These are phyloP conservation scores for Penicillium digitatum DNA, from an alignment of 2,329 filamentous ascomycete genomes.

Conservation along the genomic window DNA sequence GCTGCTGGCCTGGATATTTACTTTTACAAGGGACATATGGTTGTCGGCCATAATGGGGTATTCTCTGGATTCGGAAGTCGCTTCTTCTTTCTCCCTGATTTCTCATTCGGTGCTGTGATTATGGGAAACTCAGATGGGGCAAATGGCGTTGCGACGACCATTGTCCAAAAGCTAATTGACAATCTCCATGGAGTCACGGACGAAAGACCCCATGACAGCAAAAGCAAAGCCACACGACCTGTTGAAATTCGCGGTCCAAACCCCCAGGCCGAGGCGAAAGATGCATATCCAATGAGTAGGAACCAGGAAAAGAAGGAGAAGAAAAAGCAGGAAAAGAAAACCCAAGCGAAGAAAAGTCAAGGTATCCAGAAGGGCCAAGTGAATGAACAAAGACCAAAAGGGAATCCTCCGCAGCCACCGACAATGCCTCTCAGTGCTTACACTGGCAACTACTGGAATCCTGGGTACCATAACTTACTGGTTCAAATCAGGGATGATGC, in stretches of 20 bases:
- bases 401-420: constrained; percentile 7
- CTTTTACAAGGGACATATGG: constrained; percentile 28
- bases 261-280: background rate
- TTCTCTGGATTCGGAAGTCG: constrained; percentile 27
- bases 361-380: background rate
- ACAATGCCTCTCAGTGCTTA: constrained; percentile 19
- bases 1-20: constrained; percentile 26
- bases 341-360: background rate
- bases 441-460: constrained; percentile 23
- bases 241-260: background rate
- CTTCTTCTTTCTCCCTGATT: constrained; percentile 28
- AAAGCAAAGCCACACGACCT: constrained; percentile 1
- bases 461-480: constrained; percentile 26
- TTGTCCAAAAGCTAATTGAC: constrained; percentile 26
- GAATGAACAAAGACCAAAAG: background rate
- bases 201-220: background rate
- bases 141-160: constrained; percentile 9
- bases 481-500: constrained; percentile 24
- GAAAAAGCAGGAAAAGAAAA: background rate
- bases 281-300: background rate
- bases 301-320: background rate
- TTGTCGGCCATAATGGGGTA: constrained; percentile 30
- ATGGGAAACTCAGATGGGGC: constrained; percentile 26
- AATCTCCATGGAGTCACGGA: constrained; percentile 18
- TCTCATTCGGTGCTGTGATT: constrained; percentile 29